Evolutionary conservation across 2,329 filamentous ascomycete genomes (phyloP), one percentile per base, ranked within the genome.

Genomic region (Xylariaceae sp.): DNA sequence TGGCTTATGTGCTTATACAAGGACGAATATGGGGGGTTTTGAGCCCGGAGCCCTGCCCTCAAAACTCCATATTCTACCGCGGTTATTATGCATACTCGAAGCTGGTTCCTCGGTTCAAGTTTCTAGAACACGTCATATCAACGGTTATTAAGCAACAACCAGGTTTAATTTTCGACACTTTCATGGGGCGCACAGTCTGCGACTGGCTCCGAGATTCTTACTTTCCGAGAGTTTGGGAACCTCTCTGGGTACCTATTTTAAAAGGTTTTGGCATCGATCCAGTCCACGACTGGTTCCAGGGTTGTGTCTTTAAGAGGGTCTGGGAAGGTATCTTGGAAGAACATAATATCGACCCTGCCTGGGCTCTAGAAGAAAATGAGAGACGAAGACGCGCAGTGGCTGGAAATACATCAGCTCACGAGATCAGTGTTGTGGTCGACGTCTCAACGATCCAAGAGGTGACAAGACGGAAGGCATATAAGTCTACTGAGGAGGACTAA

Each of bases 391-490:
- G 50, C 4, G 42, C 53, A 10, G 29, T 35, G 8, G 37, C 29
- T 16, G 60, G 56, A 15, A 42, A 61, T 23, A 57, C 58, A 20
- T 61, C 62, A 30, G 49, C 62, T 27, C 62, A 63, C 44, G 54
- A 64, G 27, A 49, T 62, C 16, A 26, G 39, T n/a, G n/a, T n/a
- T n/a, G n/a, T n/a, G 3, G 33, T 48, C 16, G 55, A 59, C 37
- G 33, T 30, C 18, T 53, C 51, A 3, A 16, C 18, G 15, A 20
- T 39, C 8, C 46, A 18, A 9, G 36, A 58, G 11, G 20, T 55
- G 35, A 57, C 26, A 32, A 50, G 27, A 13, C 41, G 59, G 20
- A 53, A 35, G 36, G 50, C 40, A 4, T 61, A 57, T 36, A 40
- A 39, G 33, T 53, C 43, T 13, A 18, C 39, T 10, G 35, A 50